Percentiles rank a stretch among this genome's conserved stretches.
Conservation (phyloP, 768 basidiomycete genomes). For the Lentinula aciculospora region DNA sequence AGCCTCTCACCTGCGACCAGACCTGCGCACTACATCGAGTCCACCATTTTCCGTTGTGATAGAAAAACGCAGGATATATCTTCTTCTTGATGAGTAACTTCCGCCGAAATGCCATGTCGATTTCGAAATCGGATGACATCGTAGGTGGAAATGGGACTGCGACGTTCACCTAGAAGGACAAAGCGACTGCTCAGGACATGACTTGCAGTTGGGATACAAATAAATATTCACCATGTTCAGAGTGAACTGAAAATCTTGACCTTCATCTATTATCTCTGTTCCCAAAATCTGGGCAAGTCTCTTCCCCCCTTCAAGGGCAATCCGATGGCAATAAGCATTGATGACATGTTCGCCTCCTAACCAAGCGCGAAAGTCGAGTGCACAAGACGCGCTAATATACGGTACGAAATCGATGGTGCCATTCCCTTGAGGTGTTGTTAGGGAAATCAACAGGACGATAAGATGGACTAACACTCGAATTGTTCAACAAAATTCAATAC, state of each 20-base stretch:
- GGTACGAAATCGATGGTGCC: slow-evolving; percentile 56
- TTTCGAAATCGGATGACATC: slow-evolving; percentile 12
- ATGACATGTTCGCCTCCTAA: slow-evolving; percentile 76
- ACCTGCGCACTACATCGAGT: slow-evolving; percentile 33
- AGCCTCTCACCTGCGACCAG: slow-evolving; percentile 28
- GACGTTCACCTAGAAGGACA: slow-evolving; percentile 25
- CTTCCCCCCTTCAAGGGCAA: slow-evolving; percentile 65
- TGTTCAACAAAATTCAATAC: slow-evolving; percentile 42
- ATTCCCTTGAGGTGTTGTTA: slow-evolving; percentile 41
- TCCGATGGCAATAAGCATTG: slow-evolving; percentile 58
- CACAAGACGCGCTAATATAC: slow-evolving; percentile 49
- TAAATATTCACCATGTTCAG: slow-evolving; percentile 56
- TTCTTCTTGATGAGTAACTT: slow-evolving; percentile 25
- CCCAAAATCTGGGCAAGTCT: slow-evolving; percentile 53
- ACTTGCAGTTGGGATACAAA: neutral
- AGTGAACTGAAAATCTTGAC: slow-evolving; percentile 47
- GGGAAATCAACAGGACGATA: neutral
- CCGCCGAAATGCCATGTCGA: slow-evolving; percentile 19
- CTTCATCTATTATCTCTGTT: slow-evolving; percentile 53
- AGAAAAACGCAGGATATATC: slow-evolving; percentile 25
- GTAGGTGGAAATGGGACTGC: slow-evolving; percentile 24
- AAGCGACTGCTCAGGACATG: neutral
- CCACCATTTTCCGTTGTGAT: slow-evolving; percentile 35
- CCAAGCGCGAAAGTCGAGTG: slow-evolving; percentile 66
- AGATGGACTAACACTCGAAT: slow-evolving; percentile 38